Evolutionary conservation across 2,329 filamentous ascomycete species (phyloP), one percentile per base, ranked within the genome.

Genomic region (Alternaria gaisen): DNA sequence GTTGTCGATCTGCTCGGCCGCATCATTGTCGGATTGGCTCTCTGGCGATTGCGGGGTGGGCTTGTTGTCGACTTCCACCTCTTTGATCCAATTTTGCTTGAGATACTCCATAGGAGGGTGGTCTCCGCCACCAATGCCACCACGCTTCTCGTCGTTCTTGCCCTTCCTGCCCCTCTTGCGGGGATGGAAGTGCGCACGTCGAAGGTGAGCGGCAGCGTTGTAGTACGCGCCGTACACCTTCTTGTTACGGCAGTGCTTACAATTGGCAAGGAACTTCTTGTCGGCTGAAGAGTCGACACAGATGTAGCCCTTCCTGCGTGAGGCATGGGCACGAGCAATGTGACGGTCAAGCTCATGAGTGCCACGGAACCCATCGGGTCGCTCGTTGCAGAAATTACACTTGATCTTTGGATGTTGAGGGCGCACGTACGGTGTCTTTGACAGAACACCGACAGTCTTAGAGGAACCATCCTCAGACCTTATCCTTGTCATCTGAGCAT

Each of bases 191-290:
- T 98, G 94, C 0, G 91, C 90, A 51, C 94, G 89, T 42, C 94
- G 87, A 9, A 98, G 85, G 76, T 98, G 94, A 0, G 93, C 94
- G 0, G 93, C 93, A 0, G 94, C 94, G 72, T 98, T 98, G 81
- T 98, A 97, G 80, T 97, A 95, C 16, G 91, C 92, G 4, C 91
- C 91, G 70, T 98, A 98, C 60, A 87, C 86, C 82, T 97, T 97
- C 56, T 85, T 81, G 44, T 85, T 85, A 50, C 85, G 86, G 78
- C 94, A 98, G 48, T 91, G 87, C 79, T 97, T 97, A 86, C 94
- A 97, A 68, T 91, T 90, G 52, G 84, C 83, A 34, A 98, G 85
- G 41, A 93, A 89, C 79, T 86, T 80, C 85, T 84, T 78, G 80
- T 87, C 75, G 69, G 83, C 70, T 77, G 86, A 81, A 24, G 84